Evolutionary conservation across 495 filamentous ascomycete species (phyloP).

Genomic region (Aspergillus funiculosus): DNA sequence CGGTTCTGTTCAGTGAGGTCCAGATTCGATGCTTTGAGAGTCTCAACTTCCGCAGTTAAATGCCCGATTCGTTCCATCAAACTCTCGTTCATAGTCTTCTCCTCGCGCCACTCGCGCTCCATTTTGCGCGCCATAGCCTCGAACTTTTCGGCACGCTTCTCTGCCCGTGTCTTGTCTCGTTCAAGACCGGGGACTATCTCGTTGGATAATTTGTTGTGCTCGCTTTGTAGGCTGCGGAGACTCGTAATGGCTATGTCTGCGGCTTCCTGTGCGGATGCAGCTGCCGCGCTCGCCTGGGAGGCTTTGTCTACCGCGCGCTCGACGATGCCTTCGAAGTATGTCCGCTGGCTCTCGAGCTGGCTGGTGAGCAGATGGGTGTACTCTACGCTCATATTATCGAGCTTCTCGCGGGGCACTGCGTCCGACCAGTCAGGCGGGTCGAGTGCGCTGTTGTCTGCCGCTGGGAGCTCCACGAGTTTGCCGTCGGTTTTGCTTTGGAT

Average conservation of each 20-base stretch:
- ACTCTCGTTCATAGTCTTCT: conserved; percentile 74
- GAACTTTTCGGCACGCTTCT: conserved; percentile 62
- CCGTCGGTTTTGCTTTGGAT: conserved; percentile 89
- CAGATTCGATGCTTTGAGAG: conserved; percentile 48
- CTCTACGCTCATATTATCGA: conserved; percentile 87
- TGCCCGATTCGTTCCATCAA: conserved; percentile 71
- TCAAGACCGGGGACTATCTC: conserved; percentile 63
- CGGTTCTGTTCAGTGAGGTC: conserved; percentile 78
- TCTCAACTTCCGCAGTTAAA: conserved; percentile 51
- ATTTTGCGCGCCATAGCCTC: conserved; percentile 68
- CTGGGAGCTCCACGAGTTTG: conserved; percentile 76
- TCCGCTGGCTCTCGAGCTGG: conserved; percentile 85
- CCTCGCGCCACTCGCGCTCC: conserved; percentile 75
- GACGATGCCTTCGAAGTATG: conserved; percentile 92
- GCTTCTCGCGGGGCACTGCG: conserved; percentile 79
- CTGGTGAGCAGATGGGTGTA: conserved; percentile 89
- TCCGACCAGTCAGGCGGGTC: conserved; percentile 51
- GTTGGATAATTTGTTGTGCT: conserved; percentile 49
- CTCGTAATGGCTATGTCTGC: conserved; percentile 47
- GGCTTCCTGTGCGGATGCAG: conserved; percentile 54
- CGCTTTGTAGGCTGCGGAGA: conserved; percentile 48
- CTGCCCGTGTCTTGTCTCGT: conserved; percentile 61
- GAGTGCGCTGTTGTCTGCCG: conserved; percentile 39
- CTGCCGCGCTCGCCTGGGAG: conserved; percentile 59
- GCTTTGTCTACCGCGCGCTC: conserved; percentile 91